Evolutionary conservation across 495 filamentous ascomycete species (phyloP), one percentile per base, ranked within the genome.

Genomic region (Aspergillus biplanus): DNA sequence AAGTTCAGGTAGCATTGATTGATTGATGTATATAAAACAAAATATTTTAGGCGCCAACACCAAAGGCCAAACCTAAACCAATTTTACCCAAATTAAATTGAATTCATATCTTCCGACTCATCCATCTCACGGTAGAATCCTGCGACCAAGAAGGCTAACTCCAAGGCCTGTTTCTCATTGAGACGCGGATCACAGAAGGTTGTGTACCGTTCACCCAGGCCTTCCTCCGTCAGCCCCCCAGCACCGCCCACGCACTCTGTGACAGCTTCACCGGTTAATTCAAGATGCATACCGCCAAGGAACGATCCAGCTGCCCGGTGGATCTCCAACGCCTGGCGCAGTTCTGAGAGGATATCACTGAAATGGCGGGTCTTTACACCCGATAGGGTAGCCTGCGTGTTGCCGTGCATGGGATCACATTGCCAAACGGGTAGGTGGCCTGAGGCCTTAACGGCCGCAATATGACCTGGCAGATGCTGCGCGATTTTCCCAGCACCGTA

Each of bases 361-460:
- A 98, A 98, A 56, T 89, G 86, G 3, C 96, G 84, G 4, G 95
- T 99, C 80, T 99, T 99, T 72, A 97, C 83, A 7, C 82, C 78
- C 0, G 83, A 80, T 0, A 87, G 79, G 0, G 92, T 93, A 18
- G 86, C 83, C 61, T 78, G 78, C 7, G 78, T 82, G 58, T 83
- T 89, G 62, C 95, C 95, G 78, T 99, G 95, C 96, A 98, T 98
- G 11, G 95, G 95, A 75, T 99, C 95, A 76, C 92, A 97, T 75
- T 97, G 92, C 95, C 95, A 99, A 64, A 99, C 92, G 13, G 96
- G 92, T 21, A 85, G 71, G 72, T 94, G 87, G 2, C 83, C 83
- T 58, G 89, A 90, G 7, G 65, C 64, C 68, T 93, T 87, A 18
- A 99, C 95, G 49, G 91, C 91, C 59, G 87, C 83, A 71, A 99